phyloP scores from a whole-genome alignment of 2,329 filamentous ascomycete species.

The Furcasterigmium sp. region DNA sequence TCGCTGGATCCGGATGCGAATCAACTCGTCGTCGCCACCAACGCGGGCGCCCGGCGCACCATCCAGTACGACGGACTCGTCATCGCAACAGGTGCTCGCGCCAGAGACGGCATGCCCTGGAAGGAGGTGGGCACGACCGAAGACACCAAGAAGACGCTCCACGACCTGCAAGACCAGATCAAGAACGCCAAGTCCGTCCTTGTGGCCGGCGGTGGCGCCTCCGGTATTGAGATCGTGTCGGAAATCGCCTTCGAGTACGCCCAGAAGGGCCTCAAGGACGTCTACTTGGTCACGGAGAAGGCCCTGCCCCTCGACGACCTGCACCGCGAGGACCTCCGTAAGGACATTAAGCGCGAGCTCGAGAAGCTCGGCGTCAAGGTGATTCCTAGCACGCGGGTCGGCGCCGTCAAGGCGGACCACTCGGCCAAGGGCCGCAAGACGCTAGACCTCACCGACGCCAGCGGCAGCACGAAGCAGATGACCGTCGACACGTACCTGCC shows the following conservation, averaged over 20 bases:
- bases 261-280: conserved; percentile 35
- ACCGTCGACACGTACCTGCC: conserved; percentile 40
- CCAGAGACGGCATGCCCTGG: conserved; percentile 40
- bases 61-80: conserved; percentile 47
- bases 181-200: conserved; percentile 40
- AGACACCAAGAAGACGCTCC: conserved; percentile 33
- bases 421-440: conserved; percentile 19
- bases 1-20: conserved; percentile 25
- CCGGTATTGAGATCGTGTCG: conserved; percentile 44
- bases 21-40: conserved; percentile 28
- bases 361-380: conserved; percentile 37
- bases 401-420: conserved; percentile 6
- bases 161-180: conserved; percentile 29
- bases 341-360: conserved; percentile 31
- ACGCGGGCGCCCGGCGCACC: conserved; percentile 20
- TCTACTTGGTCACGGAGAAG: conserved; percentile 35
- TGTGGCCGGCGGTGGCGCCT: conserved; percentile 45
- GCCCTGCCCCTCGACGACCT: conserved; percentile 30
- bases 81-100: conserved; percentile 45
- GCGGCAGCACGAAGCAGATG: conserved; percentile 30
- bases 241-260: conserved; percentile 45
- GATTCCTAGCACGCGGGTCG: conserved; percentile 32
- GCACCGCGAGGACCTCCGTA: conserved; percentile 29
- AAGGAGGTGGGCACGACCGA: conserved; percentile 39
- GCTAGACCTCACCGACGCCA: conserved; percentile 26